Base-by-base conservation (phyloP, 1,139 yeast species). In the Saccharomyces hybrid region DNA sequence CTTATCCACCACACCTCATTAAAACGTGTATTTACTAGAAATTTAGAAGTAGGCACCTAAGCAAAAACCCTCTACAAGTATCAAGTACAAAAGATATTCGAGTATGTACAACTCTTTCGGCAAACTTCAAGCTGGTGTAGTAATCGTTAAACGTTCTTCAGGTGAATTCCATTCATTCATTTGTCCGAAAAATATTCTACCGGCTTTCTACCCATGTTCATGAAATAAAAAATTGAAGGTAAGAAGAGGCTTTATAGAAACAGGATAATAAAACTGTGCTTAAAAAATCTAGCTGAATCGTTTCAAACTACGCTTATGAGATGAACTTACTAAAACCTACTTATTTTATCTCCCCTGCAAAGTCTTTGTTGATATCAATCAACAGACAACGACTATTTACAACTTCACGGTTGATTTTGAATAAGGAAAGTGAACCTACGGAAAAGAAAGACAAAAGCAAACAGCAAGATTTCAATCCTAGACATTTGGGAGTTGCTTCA, bases 401-500 rank as follows among this genome's bases (percentile, higher is more conserved):
- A 38, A 38, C 44, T 38, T 38, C 44, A 14, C 11, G 31, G 14
- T 20, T 47, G 4, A 25, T 50, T 26, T 50, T 50, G 34, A 53
- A 58, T 30, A 54, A 57, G 32, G 48, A 50, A 50, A 47, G 55
- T 20, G 44, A 38, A 38, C 6, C 44, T 5, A 20, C 50, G 5
- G 14, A 48, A 13, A 48, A 48, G 27, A 25, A 48, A 31, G 32
- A 55, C 26, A 52, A 51, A 30, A 47, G 44, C 13, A 54, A 53
- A 20, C 30, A 57, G 5, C 54, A 56, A 1, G 60, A 68, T n/a
- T 71, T 73, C 54, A 73, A 72, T 55, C 71, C 74, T 8, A 69
- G 75, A 52, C 71, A 70, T 59, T 68, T 78, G 48, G 82, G 82
- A 46, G 75, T 78, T 27, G 75, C 81, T 0, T 69, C 74, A 47